phyloP scores from a whole-genome alignment of 2,329 filamentous ascomycete genomes.

The Hortaea sp. region DNA sequence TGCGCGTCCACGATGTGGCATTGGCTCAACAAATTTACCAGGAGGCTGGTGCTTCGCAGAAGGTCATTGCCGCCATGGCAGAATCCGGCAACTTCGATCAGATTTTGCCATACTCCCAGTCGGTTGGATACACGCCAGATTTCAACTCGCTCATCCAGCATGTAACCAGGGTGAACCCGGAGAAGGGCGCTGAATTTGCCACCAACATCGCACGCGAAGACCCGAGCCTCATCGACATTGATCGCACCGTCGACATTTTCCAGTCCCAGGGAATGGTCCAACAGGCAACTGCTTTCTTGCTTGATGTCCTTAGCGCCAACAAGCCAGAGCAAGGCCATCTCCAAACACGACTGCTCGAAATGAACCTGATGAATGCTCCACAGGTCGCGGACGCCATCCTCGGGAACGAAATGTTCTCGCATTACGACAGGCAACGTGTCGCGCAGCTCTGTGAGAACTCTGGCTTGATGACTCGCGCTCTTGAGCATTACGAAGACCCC shows the following conservation, averaged over 20 bases:
- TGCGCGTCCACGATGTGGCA: conserved; percentile 78
- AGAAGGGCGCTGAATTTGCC: conserved; percentile 92
- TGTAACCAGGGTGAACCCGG: conserved; percentile 69
- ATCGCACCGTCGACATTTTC: conserved; percentile 95
- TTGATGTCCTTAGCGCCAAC: conserved; percentile 92
- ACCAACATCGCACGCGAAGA: conserved; percentile 85
- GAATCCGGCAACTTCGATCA: conserved; percentile 96
- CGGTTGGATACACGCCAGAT: conserved; percentile 85
- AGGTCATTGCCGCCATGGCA: conserved; percentile 89
- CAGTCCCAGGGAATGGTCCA: conserved; percentile 96
- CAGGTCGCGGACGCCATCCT: conserved; percentile 97
- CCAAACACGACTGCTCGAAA: conserved; percentile 90
- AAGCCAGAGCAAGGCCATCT: conserved; percentile 85
- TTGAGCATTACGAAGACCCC: conserved; percentile 92
- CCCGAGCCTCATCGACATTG: conserved; percentile 78
- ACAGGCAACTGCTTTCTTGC: conserved; percentile 92
- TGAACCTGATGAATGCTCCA: conserved; percentile 93
- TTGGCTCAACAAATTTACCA: conserved; percentile 84
- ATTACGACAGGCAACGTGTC: conserved; percentile 88
- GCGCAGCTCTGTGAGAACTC: conserved; percentile 88
- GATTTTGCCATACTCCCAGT: conserved; percentile 81
- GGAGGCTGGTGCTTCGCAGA: conserved; percentile 80
- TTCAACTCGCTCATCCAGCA: conserved; percentile 88
- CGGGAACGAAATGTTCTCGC: conserved; percentile 95
- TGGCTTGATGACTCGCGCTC: conserved; percentile 57